Base-by-base conservation (phyloP, 1,284 basidiomycete genomes). In the Phlebopus sp. region DNA sequence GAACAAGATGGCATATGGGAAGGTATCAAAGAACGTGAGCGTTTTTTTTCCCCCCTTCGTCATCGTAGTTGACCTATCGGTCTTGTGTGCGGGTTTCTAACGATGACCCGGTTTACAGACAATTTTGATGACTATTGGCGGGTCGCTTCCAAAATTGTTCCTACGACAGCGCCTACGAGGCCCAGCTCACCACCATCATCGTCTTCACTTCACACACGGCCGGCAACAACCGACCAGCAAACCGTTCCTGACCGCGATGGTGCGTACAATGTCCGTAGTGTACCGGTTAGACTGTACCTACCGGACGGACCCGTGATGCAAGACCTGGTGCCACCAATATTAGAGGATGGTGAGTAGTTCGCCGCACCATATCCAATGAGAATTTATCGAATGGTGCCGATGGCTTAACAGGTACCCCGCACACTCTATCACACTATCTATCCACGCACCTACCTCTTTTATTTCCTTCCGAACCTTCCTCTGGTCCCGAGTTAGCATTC, bases 1-100 rank as follows among this genome's bases (percentile, higher is more conserved):
- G 94, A 97, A 63, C 88, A 97, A 63, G 94, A 97, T 64, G 90
- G 86, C 0, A 81, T 96, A 46, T 97, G 94, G 94, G 91, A 96
- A 57, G 93, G 92, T 5, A 87, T 97, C 54, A 84, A 84, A 70
- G 86, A 92, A 62, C 89, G 92, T 93, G 61, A 69, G 89, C 71
- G n/a, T 34, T 9, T 45, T 31, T 48, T 46, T 49, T 21, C 47
- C 39, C 31, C 41, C 43, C 32, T 42, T 43, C 46, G 11, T 43
- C n/a, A n/a, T n/a, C n/a, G n/a, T n/a, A n/a, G n/a, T 31, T 30
- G 56, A 47, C 54, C 53, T 48, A 48, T 46, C 50, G 44, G 17
- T 56, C 56, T 62, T 11, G 27, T 29, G 27, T 9, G 5, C 10
- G 27, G 10, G 8, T 29, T 29, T 11, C 5, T 51, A 48, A 49